Conservation (phyloP, 1,284 basidiomycete species). For the Ustilago nuda region DNA sequence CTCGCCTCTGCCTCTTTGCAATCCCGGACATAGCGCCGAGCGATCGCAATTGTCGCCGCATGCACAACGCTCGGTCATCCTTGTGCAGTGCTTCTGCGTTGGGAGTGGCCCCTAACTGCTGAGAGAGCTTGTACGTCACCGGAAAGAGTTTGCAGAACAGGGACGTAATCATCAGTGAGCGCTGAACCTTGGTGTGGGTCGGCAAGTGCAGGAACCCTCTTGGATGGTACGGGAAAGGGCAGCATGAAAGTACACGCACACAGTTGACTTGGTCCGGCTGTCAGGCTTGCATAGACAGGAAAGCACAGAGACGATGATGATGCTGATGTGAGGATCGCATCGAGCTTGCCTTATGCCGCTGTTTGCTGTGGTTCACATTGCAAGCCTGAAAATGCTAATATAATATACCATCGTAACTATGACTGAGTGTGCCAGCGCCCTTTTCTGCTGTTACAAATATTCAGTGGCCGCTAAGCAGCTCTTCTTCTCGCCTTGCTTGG, state of each 20-base stretch:
- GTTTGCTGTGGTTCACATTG: slow-evolving; percentile 23
- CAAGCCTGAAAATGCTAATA: slow-evolving; percentile 23
- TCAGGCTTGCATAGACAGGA: background rate
- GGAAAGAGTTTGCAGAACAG: background rate
- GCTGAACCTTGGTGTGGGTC: background rate
- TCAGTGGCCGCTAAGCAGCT: background rate
- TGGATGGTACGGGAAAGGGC: slow-evolving; percentile 8
- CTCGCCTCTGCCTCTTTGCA: background rate
- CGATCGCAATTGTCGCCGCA: background rate
- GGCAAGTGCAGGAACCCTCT: slow-evolving; percentile 2
- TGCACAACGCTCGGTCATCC: background rate
- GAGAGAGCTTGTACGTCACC: background rate
- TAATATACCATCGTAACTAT: background rate
- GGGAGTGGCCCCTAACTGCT: slow-evolving; percentile 7
- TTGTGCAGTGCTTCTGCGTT: background rate
- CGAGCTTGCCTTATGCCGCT: background rate
- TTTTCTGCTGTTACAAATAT: slow-evolving; percentile 3
- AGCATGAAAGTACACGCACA: background rate
- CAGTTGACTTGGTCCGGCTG: background rate
- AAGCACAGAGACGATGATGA: background rate
- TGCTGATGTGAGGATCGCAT: background rate
- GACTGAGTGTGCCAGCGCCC: too few species aligned
- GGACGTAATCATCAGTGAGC: background rate
- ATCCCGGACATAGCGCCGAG: background rate
- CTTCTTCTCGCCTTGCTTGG: too few species aligned